A percentile compares a stretch with the other conserved stretches of the same genome.
These are phyloP conservation scores for Syzygium malaccense DNA, from an alignment of 441 rosid species.

Conservation along the genomic window DNA sequence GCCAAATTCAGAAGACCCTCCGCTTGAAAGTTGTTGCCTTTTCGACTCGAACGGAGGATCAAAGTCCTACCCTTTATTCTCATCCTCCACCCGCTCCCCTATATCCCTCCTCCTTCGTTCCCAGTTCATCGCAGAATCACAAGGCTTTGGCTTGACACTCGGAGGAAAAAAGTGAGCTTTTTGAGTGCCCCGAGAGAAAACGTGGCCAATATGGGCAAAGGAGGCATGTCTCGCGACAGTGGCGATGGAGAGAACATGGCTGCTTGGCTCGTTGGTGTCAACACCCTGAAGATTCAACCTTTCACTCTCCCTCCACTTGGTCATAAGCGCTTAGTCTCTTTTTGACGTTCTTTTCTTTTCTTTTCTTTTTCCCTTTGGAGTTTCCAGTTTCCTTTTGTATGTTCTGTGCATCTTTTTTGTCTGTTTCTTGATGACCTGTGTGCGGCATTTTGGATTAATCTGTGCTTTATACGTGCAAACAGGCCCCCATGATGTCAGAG, in stretches of 20 bases:
- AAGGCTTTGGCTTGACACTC: background rate
- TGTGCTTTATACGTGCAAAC: background rate
- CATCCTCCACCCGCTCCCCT: background rate
- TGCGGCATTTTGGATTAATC: background rate
- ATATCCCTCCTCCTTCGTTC: background rate
- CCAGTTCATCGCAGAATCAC: background rate
- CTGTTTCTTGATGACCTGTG: background rate
- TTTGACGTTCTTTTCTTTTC: background rate
- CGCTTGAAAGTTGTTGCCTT: background rate
- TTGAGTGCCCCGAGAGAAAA: background rate
- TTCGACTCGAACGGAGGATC: background rate
- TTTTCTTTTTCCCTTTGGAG: background rate
- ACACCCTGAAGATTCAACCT: slow-evolving; percentile 88
- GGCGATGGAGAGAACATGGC: slow-evolving; percentile 73
- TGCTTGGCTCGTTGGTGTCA: slow-evolving; percentile 79
- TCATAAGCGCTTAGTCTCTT: slow-evolving; percentile 4
- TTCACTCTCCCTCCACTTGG: slow-evolving; percentile 76
- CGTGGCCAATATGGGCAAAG: slow-evolving; percentile 35
- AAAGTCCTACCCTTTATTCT: background rate
- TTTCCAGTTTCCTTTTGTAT: background rate
- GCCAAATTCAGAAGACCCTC: background rate
- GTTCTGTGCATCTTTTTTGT: background rate
- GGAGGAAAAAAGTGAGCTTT: background rate
- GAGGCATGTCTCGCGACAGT: slow-evolving; percentile 46
- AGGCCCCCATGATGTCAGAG: slow-evolving; percentile 86